Evolutionary conservation across 176 grass and related monocot genomes (phyloP), one percentile per base, ranked within the genome.

Genomic region (Triticum urartu): DNA sequence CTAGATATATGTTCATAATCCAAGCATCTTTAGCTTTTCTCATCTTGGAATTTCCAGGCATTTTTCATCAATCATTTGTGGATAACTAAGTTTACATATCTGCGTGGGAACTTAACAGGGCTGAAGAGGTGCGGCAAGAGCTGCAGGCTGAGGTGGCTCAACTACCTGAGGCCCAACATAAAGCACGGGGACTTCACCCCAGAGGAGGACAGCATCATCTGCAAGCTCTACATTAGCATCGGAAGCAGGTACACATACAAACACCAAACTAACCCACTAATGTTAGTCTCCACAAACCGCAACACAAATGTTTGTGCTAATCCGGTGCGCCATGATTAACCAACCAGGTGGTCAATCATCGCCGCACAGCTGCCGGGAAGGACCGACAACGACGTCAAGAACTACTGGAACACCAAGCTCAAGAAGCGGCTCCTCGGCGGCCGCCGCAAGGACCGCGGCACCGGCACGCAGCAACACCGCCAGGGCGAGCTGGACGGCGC

Each of bases 61-160:
- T 65, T 65, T 34, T 4, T 81, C 17, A 68, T 4, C 2, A 1
- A 62, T 6, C 35, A 14, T 65, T 6, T 33, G 11, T 75, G 13
- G 6, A 5, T 26, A 52, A 52, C 13, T 28, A 75, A 75, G 22
- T 47, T 52, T 50, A 1, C 62, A 17, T 40, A 18, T 90, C 14
- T 40, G 45, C 65, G 34, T 24, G 20, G 50, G 17, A 17, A 52
- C 48, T 52, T 52, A 33, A 72, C 83, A 98, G 97, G 97, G 21
- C 56, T 99, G 77, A 92, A 99, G 43, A 94, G 97, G 68, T 54
- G 50, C 48, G 97, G 97, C 48, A 99, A 99, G 89, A 99, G 97
- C 86, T 99, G 97, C 91, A 97, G 97, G 86, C 89, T 99, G 84
- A 78, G 97, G 87, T 99, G 97, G 97, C 97, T 99, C 89, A 99